Evolutionary conservation across 139 green algal species (phyloP).

Genomic region (Chlorella ohadii): DNA sequence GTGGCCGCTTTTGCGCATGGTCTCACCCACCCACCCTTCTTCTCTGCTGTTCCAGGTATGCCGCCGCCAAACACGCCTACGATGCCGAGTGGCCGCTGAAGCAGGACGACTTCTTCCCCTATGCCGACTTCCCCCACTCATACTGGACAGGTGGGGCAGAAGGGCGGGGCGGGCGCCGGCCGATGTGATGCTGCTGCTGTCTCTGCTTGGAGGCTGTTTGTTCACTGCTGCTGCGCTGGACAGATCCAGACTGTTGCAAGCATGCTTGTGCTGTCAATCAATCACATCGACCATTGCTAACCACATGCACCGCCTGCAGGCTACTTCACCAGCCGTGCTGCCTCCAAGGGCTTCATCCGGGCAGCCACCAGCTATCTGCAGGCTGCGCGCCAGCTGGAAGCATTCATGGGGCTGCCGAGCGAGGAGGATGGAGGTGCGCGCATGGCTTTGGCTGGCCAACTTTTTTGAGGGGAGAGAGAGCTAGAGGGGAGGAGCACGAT

Average conservation of each 20-base stretch:
- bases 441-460: background rate
- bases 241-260: too few species aligned
- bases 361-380: slow-evolving; percentile 68
- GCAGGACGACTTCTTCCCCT: slow-evolving; percentile 93
- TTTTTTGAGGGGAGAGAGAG: too few species aligned
- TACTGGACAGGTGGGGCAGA: slow-evolving; percentile 85
- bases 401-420: slow-evolving; percentile 5
- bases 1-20: background rate
- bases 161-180: too few species aligned
- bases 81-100: slow-evolving; percentile 71
- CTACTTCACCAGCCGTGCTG: slow-evolving; percentile 72
- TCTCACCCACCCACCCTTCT: background rate
- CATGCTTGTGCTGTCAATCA: too few species aligned
- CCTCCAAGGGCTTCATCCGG: slow-evolving; percentile 78
- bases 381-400: slow-evolving; percentile 80
- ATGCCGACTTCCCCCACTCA: slow-evolving; percentile 78
- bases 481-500: too few species aligned
- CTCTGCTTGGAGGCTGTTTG: too few species aligned
- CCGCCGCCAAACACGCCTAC: slow-evolving; percentile 74
- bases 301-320: slow-evolving; percentile 1
- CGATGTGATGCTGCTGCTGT: too few species aligned
- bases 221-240: too few species aligned
- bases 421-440: background rate
- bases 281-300: too few species aligned
- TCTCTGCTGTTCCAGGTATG: slow-evolving; percentile 56